phyloP scores from a whole-genome alignment of 371 early-diverging fungal species.

The Rhizomucor pusillus region DNA sequence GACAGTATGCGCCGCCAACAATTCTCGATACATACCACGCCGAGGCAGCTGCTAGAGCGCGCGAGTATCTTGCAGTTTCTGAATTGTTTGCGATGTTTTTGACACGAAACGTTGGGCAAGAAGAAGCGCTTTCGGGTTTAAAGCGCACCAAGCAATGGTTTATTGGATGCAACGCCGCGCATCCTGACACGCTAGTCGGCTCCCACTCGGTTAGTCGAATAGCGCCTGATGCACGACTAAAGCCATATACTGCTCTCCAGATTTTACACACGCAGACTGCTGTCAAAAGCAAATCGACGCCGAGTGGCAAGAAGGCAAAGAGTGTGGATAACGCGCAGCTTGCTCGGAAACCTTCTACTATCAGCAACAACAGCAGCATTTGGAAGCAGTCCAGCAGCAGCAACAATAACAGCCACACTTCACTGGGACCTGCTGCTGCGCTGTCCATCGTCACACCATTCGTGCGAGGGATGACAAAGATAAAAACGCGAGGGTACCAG shows the following conservation, averaged over 20 bases:
- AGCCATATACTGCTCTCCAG: conserved; percentile 34
- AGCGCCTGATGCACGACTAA: conserved; percentile 31
- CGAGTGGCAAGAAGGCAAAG: too few relatives aligned
- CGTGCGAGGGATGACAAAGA: conserved; percentile 2
- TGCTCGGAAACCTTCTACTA: too few relatives aligned
- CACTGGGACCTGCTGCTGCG: background rate
- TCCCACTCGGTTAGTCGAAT: conserved; percentile 3
- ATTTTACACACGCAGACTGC: background rate
- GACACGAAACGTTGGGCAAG: background rate
- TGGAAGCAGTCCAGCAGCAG: background rate
- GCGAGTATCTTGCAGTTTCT: conserved; percentile 15
- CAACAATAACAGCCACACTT: background rate
- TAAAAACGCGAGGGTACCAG: conserved; percentile 14
- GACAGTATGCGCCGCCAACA: conserved; percentile 20
- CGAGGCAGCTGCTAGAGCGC: conserved; percentile 16
- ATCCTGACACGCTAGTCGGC: conserved; percentile 11
- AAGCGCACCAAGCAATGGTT: conserved; percentile 15
- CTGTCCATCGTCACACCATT: background rate
- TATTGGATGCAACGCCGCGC: conserved; percentile 12
- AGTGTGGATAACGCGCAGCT: too few relatives aligned
- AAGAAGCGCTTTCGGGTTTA: conserved; percentile 1
- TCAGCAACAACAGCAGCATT: too few relatives aligned
- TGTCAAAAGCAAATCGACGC: too few relatives aligned
- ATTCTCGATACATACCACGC: conserved; percentile 27
- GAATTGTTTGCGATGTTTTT: conserved; percentile 7